Evolutionary conservation across 257 asterid genomes (phyloP).

Genomic region (Mentha longifolia): DNA sequence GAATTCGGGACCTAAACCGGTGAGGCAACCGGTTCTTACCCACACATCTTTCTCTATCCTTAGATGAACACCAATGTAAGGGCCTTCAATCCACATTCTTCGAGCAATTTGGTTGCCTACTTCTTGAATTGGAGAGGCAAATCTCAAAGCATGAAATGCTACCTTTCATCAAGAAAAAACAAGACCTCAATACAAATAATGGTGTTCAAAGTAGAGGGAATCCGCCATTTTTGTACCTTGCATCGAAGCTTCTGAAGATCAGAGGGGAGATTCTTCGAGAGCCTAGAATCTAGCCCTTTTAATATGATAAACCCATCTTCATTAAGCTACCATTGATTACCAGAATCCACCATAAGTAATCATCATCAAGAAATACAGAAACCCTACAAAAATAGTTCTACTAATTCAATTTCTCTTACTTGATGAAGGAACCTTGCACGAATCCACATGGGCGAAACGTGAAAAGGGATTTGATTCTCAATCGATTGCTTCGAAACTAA

Average conservation of each 20-base stretch:
- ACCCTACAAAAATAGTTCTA: background rate
- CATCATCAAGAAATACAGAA: background rate
- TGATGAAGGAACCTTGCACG: slow-evolving; percentile 57
- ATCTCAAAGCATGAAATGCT: slow-evolving; percentile 67
- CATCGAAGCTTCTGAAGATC: slow-evolving; percentile 75
- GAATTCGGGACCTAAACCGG: slow-evolving; percentile 51
- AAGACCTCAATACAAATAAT: no score
- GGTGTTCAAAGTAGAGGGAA: background rate
- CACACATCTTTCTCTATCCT: slow-evolving; percentile 73
- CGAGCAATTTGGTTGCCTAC: slow-evolving; percentile 58
- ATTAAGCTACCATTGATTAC: slow-evolving; percentile 43
- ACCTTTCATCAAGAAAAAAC: slow-evolving; percentile 37
- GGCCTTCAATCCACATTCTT: slow-evolving; percentile 78
- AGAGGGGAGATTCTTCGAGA: slow-evolving; percentile 64
- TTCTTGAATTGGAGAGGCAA: slow-evolving; percentile 53
- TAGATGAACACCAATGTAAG: slow-evolving; percentile 59
- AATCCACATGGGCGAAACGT: slow-evolving; percentile 65
- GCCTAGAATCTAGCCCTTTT: slow-evolving; percentile 67
- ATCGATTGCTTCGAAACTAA: slow-evolving; percentile 57
- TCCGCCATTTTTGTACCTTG: slow-evolving; percentile 41
- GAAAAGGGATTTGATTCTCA: slow-evolving; percentile 58
- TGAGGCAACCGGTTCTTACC: slow-evolving; percentile 60
- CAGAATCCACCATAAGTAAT: background rate
- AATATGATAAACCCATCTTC: slow-evolving; percentile 64
- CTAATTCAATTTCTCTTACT: slow-evolving; percentile 35